Evolutionary conservation across 208 protist species (phyloP).

Genomic region (Acanthamoeba culbertsoni): DNA sequence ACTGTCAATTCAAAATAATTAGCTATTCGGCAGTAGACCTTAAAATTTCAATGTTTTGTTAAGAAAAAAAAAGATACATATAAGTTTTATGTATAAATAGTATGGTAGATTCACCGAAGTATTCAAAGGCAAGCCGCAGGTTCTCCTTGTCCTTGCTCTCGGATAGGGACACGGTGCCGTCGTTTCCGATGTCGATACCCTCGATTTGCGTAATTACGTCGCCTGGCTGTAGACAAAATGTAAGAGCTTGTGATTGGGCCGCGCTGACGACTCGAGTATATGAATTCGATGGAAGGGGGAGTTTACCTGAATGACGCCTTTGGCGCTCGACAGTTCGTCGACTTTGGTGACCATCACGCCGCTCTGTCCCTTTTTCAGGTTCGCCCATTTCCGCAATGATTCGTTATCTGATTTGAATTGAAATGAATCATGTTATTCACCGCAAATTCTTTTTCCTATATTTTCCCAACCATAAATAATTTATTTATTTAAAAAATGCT

Average conservation of each 20-base stretch:
- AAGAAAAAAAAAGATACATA: too few species aligned
- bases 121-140: not conserved
- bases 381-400: not conserved
- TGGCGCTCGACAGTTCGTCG: not conserved
- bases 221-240: not conserved
- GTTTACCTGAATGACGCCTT: not conserved
- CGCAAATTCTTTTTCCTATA: too few species aligned
- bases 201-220: not conserved
- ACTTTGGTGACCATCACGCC: constrained; percentile 18
- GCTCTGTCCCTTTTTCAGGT: not conserved
- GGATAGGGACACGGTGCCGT: not conserved
- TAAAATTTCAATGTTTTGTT: too few species aligned
- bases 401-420: not conserved
- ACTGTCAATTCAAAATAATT: not conserved
- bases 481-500: too few species aligned
- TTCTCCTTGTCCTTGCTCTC: constrained; percentile 43
- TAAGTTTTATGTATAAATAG: too few species aligned
- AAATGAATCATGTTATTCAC: not conserved
- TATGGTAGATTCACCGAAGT: too few species aligned
- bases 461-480: too few species aligned
- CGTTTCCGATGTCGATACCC: not conserved
- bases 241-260: not conserved
- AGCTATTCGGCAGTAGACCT: too few species aligned
- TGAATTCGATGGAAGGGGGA: not conserved
- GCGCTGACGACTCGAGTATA: not conserved